phyloP scores from a whole-genome alignment of 768 basidiomycete genomes.

The Artomyces pyxidatus region DNA sequence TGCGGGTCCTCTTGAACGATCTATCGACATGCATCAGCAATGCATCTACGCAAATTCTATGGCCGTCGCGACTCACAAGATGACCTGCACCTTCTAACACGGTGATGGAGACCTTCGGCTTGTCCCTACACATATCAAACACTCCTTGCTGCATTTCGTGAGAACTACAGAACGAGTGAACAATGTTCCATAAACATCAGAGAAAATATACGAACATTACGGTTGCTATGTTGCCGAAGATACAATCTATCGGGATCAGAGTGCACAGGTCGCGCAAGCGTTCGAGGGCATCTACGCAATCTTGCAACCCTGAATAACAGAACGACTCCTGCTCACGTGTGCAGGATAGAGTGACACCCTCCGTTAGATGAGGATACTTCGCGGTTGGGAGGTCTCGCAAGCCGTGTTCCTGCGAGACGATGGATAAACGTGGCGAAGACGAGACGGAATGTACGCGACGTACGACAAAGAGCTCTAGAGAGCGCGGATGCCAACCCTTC shows the following conservation, averaged over 20 bases:
- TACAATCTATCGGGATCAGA: background rate
- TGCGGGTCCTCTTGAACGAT: background rate
- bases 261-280: background rate
- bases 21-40: background rate
- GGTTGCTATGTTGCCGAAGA: background rate
- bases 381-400: background rate
- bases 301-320: background rate
- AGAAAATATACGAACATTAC: background rate
- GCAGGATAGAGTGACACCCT: background rate
- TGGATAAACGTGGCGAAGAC: background rate
- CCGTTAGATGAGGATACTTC: background rate
- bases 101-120: background rate
- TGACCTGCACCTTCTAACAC: background rate
- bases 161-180: background rate
- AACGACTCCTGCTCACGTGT: background rate
- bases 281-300: background rate
- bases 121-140: background rate
- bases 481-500: background rate
- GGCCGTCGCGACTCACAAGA: background rate
- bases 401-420: background rate
- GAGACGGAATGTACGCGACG: background rate
- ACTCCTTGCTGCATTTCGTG: background rate
- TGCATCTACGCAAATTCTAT: background rate
- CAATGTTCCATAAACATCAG: background rate
- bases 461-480: background rate